Evolutionary conservation across 2,329 filamentous ascomycete genomes (phyloP).

Genomic region (Triangularia setosa): DNA sequence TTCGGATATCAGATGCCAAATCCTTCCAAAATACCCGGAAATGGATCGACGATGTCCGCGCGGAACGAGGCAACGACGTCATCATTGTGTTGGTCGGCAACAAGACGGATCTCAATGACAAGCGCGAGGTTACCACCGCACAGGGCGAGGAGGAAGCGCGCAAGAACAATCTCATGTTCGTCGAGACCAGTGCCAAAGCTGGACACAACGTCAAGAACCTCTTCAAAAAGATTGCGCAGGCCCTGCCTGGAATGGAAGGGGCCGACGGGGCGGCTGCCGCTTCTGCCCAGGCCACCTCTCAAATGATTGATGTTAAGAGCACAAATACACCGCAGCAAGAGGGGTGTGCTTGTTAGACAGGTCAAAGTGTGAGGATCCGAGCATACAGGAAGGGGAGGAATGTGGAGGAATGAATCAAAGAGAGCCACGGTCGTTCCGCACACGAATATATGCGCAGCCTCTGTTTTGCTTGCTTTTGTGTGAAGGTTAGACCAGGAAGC

Average conservation of each 20-base stretch:
- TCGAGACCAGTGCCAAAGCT: constrained; percentile 96
- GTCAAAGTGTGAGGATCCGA: background rate
- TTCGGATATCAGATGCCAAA: constrained; percentile 64
- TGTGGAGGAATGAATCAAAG: background rate
- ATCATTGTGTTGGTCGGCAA: constrained; percentile 98
- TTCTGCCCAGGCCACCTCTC: constrained; percentile 65
- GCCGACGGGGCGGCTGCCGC: constrained; percentile 54
- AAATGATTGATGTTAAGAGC: constrained; percentile 94
- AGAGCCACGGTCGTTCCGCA: background rate
- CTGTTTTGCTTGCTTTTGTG: constrained; percentile 1
- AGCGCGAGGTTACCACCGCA: constrained; percentile 92
- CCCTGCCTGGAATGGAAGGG: constrained; percentile 94
- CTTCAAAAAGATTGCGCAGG: constrained; percentile 97
- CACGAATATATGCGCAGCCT: background rate
- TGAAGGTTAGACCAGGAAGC: constrained; percentile 4
- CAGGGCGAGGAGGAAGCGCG: constrained; percentile 98
- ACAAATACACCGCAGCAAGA: constrained; percentile 65
- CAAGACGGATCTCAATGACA: constrained; percentile 98
- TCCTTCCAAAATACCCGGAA: constrained; percentile 98
- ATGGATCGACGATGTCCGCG: constrained; percentile 98
- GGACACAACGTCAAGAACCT: constrained; percentile 97
- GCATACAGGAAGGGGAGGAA: background rate
- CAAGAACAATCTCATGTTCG: constrained; percentile 97
- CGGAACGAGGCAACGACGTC: constrained; percentile 95
- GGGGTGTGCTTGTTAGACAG: constrained; percentile 60